phyloP scores from a whole-genome alignment of 2,329 filamentous ascomycete genomes.

The Xylaria sp. region DNA sequence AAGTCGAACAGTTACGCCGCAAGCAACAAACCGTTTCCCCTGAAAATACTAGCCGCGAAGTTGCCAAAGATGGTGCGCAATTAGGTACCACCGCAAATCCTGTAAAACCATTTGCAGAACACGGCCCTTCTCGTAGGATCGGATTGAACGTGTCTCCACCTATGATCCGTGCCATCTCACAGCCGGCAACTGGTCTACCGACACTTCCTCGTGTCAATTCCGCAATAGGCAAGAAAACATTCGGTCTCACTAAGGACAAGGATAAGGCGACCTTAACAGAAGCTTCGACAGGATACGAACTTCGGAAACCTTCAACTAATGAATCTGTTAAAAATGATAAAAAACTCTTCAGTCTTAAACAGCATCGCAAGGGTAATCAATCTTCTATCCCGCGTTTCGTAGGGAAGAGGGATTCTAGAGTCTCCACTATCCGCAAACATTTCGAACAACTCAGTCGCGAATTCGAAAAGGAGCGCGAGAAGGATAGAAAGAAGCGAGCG shows the following conservation, averaged over 20 bases:
- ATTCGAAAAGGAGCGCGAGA: constrained; percentile 91
- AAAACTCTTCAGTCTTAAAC: constrained; percentile 68
- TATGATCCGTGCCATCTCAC: constrained; percentile 59
- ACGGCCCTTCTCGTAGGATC: constrained; percentile 51
- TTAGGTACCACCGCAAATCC: constrained; percentile 23
- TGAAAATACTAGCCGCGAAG: constrained; percentile 38
- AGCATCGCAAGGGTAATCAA: constrained; percentile 65
- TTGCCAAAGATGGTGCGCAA: constrained; percentile 32
- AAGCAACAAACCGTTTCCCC: constrained; percentile 49
- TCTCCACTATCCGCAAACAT: constrained; percentile 90
- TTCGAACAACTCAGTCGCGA: constrained; percentile 97
- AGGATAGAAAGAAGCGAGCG: constrained; percentile 80
- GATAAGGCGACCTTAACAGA: constrained; percentile 36
- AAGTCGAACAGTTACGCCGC: constrained; percentile 52
- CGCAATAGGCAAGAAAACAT: constrained; percentile 49
- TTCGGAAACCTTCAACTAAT: constrained; percentile 44
- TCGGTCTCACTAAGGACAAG: constrained; percentile 40
- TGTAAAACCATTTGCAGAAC: constrained; percentile 41
- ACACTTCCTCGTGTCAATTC: constrained; percentile 54
- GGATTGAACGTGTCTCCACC: constrained; percentile 57
- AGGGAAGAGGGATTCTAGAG: constrained; percentile 75
- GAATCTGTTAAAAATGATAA: constrained; percentile 66
- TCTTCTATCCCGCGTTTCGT: constrained; percentile 91
- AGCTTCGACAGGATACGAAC: constrained; percentile 38
- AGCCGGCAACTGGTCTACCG: constrained; percentile 49